Conservation (phyloP, 805 yeast species). For the Tetrapisispora nanseiensis region DNA sequence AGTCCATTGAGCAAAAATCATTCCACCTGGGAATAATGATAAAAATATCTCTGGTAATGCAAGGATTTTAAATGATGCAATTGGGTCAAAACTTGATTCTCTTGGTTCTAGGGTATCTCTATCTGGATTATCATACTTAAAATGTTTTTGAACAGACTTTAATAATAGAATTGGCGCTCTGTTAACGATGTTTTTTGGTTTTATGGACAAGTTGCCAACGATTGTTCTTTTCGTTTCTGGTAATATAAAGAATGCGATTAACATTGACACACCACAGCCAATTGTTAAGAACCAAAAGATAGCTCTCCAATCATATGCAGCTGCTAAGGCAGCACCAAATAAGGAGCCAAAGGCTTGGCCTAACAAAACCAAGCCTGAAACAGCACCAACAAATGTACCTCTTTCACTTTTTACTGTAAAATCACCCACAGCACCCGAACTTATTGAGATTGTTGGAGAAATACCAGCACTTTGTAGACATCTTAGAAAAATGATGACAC, state of each 20-base stretch:
- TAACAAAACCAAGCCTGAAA: conserved; percentile 51
- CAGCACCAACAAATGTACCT: conserved; percentile 60
- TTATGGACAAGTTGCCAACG: conserved; percentile 63
- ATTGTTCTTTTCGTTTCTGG: conserved; percentile 69
- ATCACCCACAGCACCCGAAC: conserved; percentile 66
- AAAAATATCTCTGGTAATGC: conserved; percentile 37
- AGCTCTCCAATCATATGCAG: conserved; percentile 57
- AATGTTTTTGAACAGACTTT: conserved; percentile 12
- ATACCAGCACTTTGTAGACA: conserved; percentile 65
- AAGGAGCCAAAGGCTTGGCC: conserved; percentile 77
- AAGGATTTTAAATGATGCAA: conserved; percentile 38
- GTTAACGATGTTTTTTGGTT: conserved; percentile 38
- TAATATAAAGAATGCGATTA: conserved; percentile 31
- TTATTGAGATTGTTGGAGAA: conserved; percentile 62
- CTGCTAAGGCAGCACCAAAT: conserved; percentile 38
- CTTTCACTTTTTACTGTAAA: conserved; percentile 52
- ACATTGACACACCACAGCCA: conserved; percentile 41
- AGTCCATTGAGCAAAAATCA: conserved; percentile 64
- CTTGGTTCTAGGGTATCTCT: conserved; percentile 19
- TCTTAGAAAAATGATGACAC: conserved; percentile 53
- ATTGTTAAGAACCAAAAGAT: conserved; percentile 67
- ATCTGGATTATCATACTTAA: conserved; percentile 27
- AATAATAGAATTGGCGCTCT: conserved; percentile 36
- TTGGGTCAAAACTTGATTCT: conserved; percentile 21
- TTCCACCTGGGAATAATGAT: conserved; percentile 47